Conservation (phyloP, 169 alveolate species). For the Cryptosporidium sp. region DNA sequence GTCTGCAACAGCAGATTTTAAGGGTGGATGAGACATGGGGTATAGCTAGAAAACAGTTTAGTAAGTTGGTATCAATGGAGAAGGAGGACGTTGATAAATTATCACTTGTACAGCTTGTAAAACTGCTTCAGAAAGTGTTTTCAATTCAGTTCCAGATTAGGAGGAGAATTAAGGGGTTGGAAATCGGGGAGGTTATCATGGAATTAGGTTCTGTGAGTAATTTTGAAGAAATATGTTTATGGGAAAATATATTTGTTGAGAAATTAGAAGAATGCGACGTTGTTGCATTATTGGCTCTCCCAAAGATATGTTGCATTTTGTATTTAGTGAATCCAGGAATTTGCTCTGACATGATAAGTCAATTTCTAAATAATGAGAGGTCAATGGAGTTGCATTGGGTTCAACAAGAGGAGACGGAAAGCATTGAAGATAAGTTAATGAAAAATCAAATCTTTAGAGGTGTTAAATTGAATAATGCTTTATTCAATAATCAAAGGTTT, state of each 20-base stretch:
- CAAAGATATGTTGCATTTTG: constrained; percentile 63
- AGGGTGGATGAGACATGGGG: constrained; percentile 68
- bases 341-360: constrained; percentile 36
- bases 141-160: constrained; percentile 17
- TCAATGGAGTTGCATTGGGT: not conserved
- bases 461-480: not conserved
- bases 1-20: constrained; percentile 36
- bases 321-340: constrained; percentile 22
- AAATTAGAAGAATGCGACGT: constrained; percentile 54
- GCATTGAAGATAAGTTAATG: not conserved
- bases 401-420: not conserved
- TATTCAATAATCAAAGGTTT: not conserved
- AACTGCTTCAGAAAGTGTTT: constrained; percentile 27
- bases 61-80: not conserved
- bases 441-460: constrained; percentile 9
- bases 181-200: not conserved
- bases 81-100: constrained; percentile 26
- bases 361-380: constrained; percentile 5
- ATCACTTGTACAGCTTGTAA: constrained; percentile 47
- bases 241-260: constrained; percentile 42
- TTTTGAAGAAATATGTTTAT: not conserved
- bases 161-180: not conserved
- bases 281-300: constrained; percentile 49
- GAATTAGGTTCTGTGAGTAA: not conserved
- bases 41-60: constrained; percentile 21